Percentiles rank a stretch among this genome's conserved stretches.
Conservation (phyloP, 805 yeast species). For the Yamadazyma sp. region DNA sequence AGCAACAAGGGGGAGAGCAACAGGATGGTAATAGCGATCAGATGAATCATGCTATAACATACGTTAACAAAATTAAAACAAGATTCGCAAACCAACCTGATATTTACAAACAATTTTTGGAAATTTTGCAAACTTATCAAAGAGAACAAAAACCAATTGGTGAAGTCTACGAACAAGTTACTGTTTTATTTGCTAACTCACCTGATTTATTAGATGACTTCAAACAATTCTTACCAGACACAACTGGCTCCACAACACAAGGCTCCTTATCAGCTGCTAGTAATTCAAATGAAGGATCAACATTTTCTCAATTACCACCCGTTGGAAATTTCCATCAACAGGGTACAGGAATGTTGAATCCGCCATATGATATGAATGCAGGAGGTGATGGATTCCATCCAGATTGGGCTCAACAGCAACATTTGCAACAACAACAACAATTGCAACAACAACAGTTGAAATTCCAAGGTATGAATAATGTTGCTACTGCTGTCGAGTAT, state of each 20-base stretch:
- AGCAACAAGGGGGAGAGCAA: conserved; percentile 4
- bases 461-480: background rate
- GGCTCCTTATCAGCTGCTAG: conserved; percentile 42
- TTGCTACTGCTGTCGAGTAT: background rate
- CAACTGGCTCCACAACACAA: conserved; percentile 37
- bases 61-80: conserved; percentile 93
- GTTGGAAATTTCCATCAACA: conserved; percentile 71
- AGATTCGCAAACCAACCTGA: conserved; percentile 93
- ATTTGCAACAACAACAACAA: conserved; percentile 9
- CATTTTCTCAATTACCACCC: conserved; percentile 68
- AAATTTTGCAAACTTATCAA: conserved; percentile 93
- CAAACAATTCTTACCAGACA: conserved; percentile 91
- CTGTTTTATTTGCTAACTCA: conserved; percentile 82
- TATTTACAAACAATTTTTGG: conserved; percentile 90
- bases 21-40: conserved; percentile 71
- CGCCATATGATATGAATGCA: background rate
- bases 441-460: conserved; percentile 2
- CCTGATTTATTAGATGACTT: conserved; percentile 95
- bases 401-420: conserved; percentile 5
- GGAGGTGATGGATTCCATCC: conserved; percentile 1
- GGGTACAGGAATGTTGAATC: background rate
- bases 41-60: conserved; percentile 94
- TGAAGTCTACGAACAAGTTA: conserved; percentile 93
- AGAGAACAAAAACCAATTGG: conserved; percentile 93
- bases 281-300: conserved; percentile 24